A percentile compares a stretch with the other conserved stretches of the same genome.
Evolutionary conservation across 129 eudicot species (phyloP).

Genomic region (Centaurea solstitialis): DNA sequence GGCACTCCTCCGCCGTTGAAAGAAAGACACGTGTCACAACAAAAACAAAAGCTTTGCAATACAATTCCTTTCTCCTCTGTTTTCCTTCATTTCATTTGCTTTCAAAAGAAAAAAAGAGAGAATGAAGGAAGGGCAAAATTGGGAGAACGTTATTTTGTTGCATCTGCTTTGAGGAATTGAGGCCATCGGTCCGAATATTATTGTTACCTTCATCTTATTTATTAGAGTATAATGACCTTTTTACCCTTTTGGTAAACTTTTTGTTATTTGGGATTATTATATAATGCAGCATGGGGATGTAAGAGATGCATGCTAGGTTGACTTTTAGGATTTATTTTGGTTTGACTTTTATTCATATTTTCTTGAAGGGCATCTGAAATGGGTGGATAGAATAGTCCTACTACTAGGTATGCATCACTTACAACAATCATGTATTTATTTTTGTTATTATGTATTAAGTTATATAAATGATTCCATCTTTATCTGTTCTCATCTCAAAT

Average conservation of each 20-base stretch:
- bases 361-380: neutral
- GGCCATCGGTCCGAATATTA: slow-evolving; percentile 41
- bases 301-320: slow-evolving; percentile 43
- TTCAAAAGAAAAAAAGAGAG: neutral
- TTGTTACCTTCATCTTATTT: slow-evolving; percentile 7
- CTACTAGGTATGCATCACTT: slow-evolving; percentile 41
- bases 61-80: neutral
- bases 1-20: slow-evolving; percentile 21
- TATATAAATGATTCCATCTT: slow-evolving; percentile 1
- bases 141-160: slow-evolving; percentile 21
- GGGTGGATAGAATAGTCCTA: neutral
- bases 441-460: neutral
- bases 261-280: slow-evolving; percentile 5
- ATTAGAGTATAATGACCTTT: slow-evolving; percentile 21
- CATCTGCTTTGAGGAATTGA: slow-evolving; percentile 40
- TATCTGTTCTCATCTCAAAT: neutral
- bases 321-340: neutral
- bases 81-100: slow-evolving; percentile 24
- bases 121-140: slow-evolving; percentile 20
- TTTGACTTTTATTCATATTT: neutral
- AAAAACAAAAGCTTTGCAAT: slow-evolving; percentile 29
- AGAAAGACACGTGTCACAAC: neutral
- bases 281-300: slow-evolving; percentile 31
- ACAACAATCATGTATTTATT: slow-evolving; percentile 30
- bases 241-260: slow-evolving; percentile 24